Evolutionary conservation across 495 filamentous ascomycete genomes (phyloP).

Genomic region (Xylaria curta): DNA sequence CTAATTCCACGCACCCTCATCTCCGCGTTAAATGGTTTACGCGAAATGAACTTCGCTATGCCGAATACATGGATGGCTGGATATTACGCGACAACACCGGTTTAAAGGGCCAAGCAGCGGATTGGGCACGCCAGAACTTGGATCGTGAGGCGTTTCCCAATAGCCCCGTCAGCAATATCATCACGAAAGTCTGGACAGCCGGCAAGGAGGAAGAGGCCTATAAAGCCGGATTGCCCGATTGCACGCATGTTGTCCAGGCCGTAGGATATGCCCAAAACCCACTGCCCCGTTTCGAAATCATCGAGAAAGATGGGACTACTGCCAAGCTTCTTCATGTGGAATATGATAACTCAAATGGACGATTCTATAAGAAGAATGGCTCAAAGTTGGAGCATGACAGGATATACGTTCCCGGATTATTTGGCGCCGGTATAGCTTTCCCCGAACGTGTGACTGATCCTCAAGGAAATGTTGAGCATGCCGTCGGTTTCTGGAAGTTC

Average conservation of each 20-base stretch:
- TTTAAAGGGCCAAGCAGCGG: slow-evolving; percentile 64
- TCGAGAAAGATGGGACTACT: slow-evolving; percentile 26
- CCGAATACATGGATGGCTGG: slow-evolving; percentile 66
- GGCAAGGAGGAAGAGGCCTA: slow-evolving; percentile 55
- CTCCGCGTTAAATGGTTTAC: slow-evolving; percentile 68
- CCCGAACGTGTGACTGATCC: slow-evolving; percentile 67
- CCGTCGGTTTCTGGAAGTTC: slow-evolving; percentile 69
- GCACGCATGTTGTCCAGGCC: slow-evolving; percentile 60
- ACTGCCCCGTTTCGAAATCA: slow-evolving; percentile 50
- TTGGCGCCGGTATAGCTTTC: slow-evolving; percentile 67
- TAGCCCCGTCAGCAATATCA: slow-evolving; percentile 56
- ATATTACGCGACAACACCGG: slow-evolving; percentile 69
- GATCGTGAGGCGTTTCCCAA: slow-evolving; percentile 56
- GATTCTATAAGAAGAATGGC: slow-evolving; percentile 49
- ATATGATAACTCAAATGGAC: slow-evolving; percentile 58
- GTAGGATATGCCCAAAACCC: slow-evolving; percentile 60
- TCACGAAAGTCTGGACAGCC: slow-evolving; percentile 58
- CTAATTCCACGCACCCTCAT: slow-evolving; percentile 53
- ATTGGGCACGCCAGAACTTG: slow-evolving; percentile 63
- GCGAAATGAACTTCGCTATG: slow-evolving; percentile 64
- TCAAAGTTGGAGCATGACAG: slow-evolving; percentile 29
- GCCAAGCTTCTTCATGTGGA: slow-evolving; percentile 43
- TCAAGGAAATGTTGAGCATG: slow-evolving; percentile 64
- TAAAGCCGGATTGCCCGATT: slow-evolving; percentile 51
- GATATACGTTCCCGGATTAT: slow-evolving; percentile 54